Evolutionary conservation across 441 rosid species (phyloP).

Genomic region (Populus trichocarpa): DNA sequence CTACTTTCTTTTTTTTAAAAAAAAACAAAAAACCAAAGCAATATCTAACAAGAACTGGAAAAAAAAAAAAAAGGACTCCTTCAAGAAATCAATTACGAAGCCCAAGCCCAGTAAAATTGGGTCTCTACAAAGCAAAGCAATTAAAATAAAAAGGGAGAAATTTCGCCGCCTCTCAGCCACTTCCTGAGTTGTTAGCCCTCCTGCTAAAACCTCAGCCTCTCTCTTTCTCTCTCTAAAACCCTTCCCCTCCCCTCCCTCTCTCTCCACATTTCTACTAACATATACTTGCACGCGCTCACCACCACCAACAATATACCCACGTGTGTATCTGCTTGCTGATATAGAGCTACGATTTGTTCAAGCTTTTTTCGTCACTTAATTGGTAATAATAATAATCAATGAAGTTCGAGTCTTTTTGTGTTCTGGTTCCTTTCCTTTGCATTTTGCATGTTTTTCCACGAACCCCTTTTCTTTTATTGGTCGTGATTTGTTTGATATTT

Average conservation of each 20-base stretch:
- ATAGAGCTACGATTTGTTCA: not conserved
- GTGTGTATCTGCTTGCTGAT: not conserved
- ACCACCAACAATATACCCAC: not conserved
- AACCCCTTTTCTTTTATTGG: not conserved
- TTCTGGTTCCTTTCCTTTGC: not conserved
- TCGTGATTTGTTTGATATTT: not conserved
- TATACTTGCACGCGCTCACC: not conserved
- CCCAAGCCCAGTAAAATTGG: constrained; percentile 7
- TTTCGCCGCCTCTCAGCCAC: constrained; percentile 10
- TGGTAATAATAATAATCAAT: not conserved
- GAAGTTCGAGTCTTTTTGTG: not conserved
- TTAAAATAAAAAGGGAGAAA: not conserved
- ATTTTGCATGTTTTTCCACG: not conserved
- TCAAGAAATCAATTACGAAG: not conserved
- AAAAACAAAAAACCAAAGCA: too few relatives aligned
- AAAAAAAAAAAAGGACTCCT: too few relatives aligned
- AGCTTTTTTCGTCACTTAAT: not conserved
- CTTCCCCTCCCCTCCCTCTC: not conserved
- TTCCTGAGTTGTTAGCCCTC: not conserved
- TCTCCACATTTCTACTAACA: not conserved
- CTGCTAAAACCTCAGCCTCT: constrained; percentile 6
- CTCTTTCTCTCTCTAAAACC: not conserved
- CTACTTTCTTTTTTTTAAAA: too few relatives aligned
- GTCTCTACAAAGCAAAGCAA: not conserved
- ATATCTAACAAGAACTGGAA: too few relatives aligned